Evolutionary conservation across 2,329 filamentous ascomycete genomes (phyloP), one percentile per base, ranked within the genome.

Genomic region (Cladosporium oxysporum): DNA sequence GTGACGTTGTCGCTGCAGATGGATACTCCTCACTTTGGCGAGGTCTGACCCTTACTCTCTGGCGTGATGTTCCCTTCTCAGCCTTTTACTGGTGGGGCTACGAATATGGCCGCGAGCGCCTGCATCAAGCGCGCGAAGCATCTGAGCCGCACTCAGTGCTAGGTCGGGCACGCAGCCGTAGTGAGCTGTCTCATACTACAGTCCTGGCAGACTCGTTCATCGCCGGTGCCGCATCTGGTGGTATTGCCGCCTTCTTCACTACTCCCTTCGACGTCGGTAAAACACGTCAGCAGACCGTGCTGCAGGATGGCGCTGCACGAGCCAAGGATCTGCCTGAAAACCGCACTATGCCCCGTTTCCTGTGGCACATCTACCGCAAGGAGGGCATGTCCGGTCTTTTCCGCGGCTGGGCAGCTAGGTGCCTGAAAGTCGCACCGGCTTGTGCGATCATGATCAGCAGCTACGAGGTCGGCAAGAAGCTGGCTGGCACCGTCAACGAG

Each of bases 371-470:
- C 61, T 96, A 94, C 82, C 85, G 87, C 71, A 90, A 90, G 63
- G 94, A 98, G 79, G 95, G 95, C 1, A 76, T 88, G 18, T 76
- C 86, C 1, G 95, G 95, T 0, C 81, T 99, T 5, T 98, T 96
- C 86, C 91, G 85, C 72, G 95, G 95, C 52, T 97, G 93, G 92
- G 90, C 92, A 28, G 93, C 95, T 0, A 85, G 95, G 47, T 96
- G 92, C 71, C 82, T 98, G 67, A 98, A 98, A 77, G 93, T 99
- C 5, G 94, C 95, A 1, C 95, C 95, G 1, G 92, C 94, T 0
- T 99, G 95, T 79, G 95, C 95, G 31, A 98, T 99, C 76, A 99
- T 99, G 95, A 98, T 99, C 76, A 96, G 92, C 76, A 97, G 90
- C 76, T 99, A 98, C 78, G 95, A 99, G 79, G 87, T 98, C 44